A percentile compares a stretch with the other conserved stretches of the same genome.
Conservation (phyloP, 257 asterid genomes). For the Primulina tabacum region DNA sequence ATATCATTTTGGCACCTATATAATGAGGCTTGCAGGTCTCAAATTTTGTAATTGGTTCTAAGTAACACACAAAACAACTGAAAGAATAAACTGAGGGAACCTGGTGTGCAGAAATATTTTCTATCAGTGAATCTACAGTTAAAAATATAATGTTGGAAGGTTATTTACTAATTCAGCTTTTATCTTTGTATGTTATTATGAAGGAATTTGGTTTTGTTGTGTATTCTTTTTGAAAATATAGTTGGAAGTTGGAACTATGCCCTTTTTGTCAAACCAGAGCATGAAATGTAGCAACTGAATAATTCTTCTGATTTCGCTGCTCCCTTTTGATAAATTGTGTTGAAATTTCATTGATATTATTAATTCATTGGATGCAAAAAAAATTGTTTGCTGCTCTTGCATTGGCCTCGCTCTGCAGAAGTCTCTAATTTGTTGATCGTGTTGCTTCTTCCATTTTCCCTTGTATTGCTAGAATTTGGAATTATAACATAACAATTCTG, state of each 20-base stretch:
- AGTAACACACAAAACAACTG: background rate
- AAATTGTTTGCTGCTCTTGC: constrained; percentile 1
- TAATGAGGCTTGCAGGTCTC: too few relatives aligned
- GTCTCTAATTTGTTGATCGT: background rate
- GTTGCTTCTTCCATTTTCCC: constrained; percentile 11
- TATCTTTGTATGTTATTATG: constrained; percentile 1
- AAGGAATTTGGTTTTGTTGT: constrained; percentile 3
- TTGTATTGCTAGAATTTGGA: constrained; percentile 11
- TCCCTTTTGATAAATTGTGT: background rate
- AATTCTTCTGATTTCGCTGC: background rate
- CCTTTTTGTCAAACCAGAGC: background rate
- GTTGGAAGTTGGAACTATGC: background rate
- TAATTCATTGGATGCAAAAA: background rate
- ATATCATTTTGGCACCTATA: too few relatives aligned
- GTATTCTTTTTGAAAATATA: too few relatives aligned
- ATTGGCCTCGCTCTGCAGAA: background rate
- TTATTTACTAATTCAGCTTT: constrained; percentile 4
- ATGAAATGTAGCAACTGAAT: background rate
- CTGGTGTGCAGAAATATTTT: background rate
- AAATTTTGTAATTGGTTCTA: background rate
- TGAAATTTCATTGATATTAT: background rate
- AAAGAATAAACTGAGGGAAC: background rate
- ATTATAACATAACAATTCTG: constrained; percentile 14
- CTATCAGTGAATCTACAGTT: background rate
- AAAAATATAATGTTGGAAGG: constrained; percentile 9